Conservation (phyloP, 805 yeast genomes). For the Kodamaea sagamina region DNA sequence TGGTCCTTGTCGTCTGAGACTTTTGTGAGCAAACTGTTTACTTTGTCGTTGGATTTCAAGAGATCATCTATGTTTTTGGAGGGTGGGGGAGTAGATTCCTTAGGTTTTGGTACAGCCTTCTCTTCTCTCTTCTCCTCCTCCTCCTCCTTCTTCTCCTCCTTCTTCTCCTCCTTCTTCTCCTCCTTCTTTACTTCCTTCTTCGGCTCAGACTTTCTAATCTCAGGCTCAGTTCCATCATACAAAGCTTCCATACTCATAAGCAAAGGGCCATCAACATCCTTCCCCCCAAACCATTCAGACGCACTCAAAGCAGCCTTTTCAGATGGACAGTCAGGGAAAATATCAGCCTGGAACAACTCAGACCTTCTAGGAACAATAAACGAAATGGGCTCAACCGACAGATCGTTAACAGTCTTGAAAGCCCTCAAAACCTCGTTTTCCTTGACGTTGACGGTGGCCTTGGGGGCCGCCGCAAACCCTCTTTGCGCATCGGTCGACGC, state of each 20-base stretch:
- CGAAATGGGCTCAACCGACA: slow-evolving; percentile 83
- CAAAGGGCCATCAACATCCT: slow-evolving; percentile 79
- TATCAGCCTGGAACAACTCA: slow-evolving; percentile 89
- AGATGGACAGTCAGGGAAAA: slow-evolving; percentile 90
- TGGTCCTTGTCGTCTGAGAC: slow-evolving; percentile 42
- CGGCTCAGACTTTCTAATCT: slow-evolving; percentile 35
- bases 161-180: slow-evolving; percentile 18
- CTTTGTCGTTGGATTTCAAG: slow-evolving; percentile 39
- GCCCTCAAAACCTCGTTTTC: slow-evolving; percentile 83
- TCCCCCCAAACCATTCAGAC: slow-evolving; percentile 77
- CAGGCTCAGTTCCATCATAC: slow-evolving; percentile 72
- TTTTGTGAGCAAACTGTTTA: slow-evolving; percentile 36
- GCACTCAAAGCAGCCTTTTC: slow-evolving; percentile 75
- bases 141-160: slow-evolving; percentile 20
- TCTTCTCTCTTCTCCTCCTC: slow-evolving; percentile 17
- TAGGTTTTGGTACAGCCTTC: slow-evolving; percentile 16
- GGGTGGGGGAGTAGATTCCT: slow-evolving; percentile 14
- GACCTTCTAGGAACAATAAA: slow-evolving; percentile 93
- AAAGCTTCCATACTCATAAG: slow-evolving; percentile 72
- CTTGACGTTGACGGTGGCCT: slow-evolving; percentile 70
- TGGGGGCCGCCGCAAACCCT: slow-evolving; percentile 91
- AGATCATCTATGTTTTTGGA: slow-evolving; percentile 38
- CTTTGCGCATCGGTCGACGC: slow-evolving; percentile 92
- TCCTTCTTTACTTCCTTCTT: slow-evolving; percentile 23
- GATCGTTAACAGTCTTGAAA: slow-evolving; percentile 87